Evolutionary conservation across 2,329 filamentous ascomycete genomes (phyloP), one percentile per base, ranked within the genome.

Genomic region (Simplicillium aogashimaense): DNA sequence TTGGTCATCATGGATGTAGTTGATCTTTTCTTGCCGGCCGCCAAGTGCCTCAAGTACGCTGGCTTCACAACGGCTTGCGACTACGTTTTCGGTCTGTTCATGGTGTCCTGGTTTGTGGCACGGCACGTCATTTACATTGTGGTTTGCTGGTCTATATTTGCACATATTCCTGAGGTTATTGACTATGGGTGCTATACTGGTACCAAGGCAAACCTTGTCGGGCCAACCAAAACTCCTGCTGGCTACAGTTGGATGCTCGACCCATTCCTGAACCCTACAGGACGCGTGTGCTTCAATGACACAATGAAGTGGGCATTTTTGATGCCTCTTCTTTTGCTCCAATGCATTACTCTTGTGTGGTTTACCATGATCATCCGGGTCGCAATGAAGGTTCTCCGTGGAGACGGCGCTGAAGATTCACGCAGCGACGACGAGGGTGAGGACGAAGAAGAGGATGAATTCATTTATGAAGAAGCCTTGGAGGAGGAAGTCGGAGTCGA

Each of bases 31-130:
- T 72, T 98, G 32, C 84, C 90, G 87, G 67, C 80, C 25, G 92
- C 92, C 50, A 98, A 98, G 63, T 86, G 89, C 53, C 76, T 97
- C 50, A 95, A 95, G 60, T 98, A 97, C 58, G 67, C 88, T 38
- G 83, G 83, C 45, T 87, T 76, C 61, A 77, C 78, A 46, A 81
- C 66, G 4, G 63, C 81, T 40, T 95, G 89, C 67, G 92, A 97
- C 56, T 64, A 81, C 45, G 76, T 80, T 37, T 97, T 97, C 55
- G 89, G 79, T 30, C 57, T 90, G 18, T 95, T 97, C 63, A 83
- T 97, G 64, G 53, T 86, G 13, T 77, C 78, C 39, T 98, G 92
- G 92, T 72, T 95, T 47, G 56, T 84, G 38, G 77, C 83, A 20
- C 85, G 92, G 38, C 92, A 98, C 59, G 65, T 90, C 41, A 67